phyloP scores from a whole-genome alignment of 768 basidiomycete genomes.

The Grammothele lineata region DNA sequence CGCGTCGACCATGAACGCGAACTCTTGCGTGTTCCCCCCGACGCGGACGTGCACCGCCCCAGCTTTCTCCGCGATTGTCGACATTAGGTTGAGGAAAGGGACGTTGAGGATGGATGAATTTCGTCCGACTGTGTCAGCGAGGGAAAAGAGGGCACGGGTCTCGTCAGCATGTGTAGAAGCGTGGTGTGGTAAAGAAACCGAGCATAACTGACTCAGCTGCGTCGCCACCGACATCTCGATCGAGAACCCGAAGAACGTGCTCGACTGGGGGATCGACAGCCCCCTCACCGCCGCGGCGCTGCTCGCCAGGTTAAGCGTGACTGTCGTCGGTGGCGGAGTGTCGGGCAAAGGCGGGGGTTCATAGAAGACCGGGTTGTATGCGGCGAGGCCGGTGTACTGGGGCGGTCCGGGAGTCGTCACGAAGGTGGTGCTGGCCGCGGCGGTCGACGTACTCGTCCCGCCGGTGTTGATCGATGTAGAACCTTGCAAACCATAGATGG shows the following conservation, averaged over 20 bases:
- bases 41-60: slow-evolving; percentile 36
- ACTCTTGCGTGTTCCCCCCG: slow-evolving; percentile 50
- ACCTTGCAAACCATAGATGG: slow-evolving; percentile 9
- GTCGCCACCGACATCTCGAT: slow-evolving; percentile 71
- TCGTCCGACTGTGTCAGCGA: neutral
- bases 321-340: slow-evolving; percentile 3
- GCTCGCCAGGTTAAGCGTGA: slow-evolving; percentile 6
- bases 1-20: slow-evolving; percentile 28
- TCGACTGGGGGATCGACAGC: slow-evolving; percentile 39
- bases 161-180: too few species aligned
- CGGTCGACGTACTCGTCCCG: neutral
- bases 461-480: neutral
- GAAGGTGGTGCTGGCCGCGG: slow-evolving; percentile 1
- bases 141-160: too few species aligned
- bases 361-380: slow-evolving; percentile 50
- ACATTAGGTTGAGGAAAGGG: slow-evolving; percentile 45
- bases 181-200: too few species aligned
- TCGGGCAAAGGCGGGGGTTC: slow-evolving; percentile 25
- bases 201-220: slow-evolving; percentile 51
- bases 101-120: slow-evolving; percentile 15
- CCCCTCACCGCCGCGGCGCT: slow-evolving; percentile 9
- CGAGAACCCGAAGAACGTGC: slow-evolving; percentile 68
- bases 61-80: slow-evolving; percentile 36
- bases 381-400: slow-evolving; percentile 42
- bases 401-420: slow-evolving; percentile 4